These are phyloP conservation scores for Chenopodium berlandieri DNA, from an alignment of 148 eudicot species.

Conservation along the genomic window DNA sequence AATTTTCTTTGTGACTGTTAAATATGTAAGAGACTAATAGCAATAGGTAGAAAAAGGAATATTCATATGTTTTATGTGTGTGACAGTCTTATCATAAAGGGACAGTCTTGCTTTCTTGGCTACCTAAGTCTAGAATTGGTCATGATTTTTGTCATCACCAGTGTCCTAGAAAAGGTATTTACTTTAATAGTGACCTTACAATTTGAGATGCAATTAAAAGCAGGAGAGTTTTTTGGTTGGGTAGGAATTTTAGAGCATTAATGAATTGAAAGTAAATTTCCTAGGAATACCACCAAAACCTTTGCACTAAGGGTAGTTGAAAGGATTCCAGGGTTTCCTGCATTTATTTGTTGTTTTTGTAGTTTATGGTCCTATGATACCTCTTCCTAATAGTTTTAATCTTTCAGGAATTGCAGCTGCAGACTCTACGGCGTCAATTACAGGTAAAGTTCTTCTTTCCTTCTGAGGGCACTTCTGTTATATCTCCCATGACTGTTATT, in stretches of 20 bases:
- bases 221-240: not conserved
- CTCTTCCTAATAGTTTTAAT: slow-evolving; percentile 4
- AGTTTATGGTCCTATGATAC: not conserved
- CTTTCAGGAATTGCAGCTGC: slow-evolving; percentile 74
- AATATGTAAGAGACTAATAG: no score
- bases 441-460: slow-evolving; percentile 42
- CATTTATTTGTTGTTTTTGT: not conserved
- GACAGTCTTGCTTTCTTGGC: no score
- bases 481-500: not conserved
- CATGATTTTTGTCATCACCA: not conserved
- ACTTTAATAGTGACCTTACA: not conserved
- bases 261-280: not conserved
- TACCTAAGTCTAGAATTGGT: not conserved
- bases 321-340: not conserved
- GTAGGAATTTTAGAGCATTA: not conserved
- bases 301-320: not conserved
- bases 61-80: no score
- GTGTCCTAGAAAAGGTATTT: not conserved
- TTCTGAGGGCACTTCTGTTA: not conserved
- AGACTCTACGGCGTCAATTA: slow-evolving; percentile 50
- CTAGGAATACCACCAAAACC: not conserved
- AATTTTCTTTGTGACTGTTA: not conserved
- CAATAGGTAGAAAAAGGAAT: no score
- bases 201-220: not conserved
- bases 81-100: not conserved